These are phyloP conservation scores for Backusella parvicylindrica DNA, from an alignment of 192 early-diverging fungal genomes.

Conservation along the genomic window DNA sequence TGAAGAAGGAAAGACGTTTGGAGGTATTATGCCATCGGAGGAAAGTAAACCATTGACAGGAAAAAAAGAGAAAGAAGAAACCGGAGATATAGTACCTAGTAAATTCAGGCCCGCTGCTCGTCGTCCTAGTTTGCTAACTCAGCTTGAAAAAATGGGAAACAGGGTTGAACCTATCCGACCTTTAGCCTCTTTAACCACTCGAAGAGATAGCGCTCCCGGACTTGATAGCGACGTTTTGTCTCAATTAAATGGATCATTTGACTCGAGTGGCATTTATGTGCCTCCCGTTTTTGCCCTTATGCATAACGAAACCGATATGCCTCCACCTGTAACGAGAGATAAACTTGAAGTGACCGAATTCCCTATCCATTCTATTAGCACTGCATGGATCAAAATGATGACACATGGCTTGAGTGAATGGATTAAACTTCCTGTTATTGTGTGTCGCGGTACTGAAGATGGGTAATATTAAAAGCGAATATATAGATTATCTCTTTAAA, in stretches of 20 bases:
- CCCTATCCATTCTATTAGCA: slow-evolving; percentile 45
- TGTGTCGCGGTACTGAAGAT: slow-evolving; percentile 22
- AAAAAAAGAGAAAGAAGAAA: not conserved
- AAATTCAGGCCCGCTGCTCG: not conserved
- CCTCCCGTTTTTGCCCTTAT: slow-evolving; percentile 42
- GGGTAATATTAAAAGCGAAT: no score
- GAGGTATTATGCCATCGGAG: not conserved
- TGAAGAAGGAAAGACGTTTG: slow-evolving; percentile 10
- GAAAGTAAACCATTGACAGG: not conserved
- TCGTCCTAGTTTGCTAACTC: not conserved
- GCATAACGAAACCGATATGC: slow-evolving; percentile 54
- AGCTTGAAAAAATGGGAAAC: not conserved
- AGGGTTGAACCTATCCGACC: not conserved
- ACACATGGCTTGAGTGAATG: slow-evolving; percentile 64
- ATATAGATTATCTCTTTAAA: no score
- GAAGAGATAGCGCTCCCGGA: not conserved
- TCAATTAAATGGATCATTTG: slow-evolving; percentile 23
- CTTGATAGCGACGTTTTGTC: not conserved
- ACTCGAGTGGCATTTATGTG: slow-evolving; percentile 46
- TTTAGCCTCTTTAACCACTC: not conserved
- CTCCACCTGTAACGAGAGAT: slow-evolving; percentile 55
- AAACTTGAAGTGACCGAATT: slow-evolving; percentile 56
- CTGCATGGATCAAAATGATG: slow-evolving; percentile 67
- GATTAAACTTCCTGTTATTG: slow-evolving; percentile 38
- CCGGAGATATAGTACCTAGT: not conserved